phyloP scores from a whole-genome alignment of 2,329 filamentous ascomycete genomes.

The Trichoderma atroviride region DNA sequence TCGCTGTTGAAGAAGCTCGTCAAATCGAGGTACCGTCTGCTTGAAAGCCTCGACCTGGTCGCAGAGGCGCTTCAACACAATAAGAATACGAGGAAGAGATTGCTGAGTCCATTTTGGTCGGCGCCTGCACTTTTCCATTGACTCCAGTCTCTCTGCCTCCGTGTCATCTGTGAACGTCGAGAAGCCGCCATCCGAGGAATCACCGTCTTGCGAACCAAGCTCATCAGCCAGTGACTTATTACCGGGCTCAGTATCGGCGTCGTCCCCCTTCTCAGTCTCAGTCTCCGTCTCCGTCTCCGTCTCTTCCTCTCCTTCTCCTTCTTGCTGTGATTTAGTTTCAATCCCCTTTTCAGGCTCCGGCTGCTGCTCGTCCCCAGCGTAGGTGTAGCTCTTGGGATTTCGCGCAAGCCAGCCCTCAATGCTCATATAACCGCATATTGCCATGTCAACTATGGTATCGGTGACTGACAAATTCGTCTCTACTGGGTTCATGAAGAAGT shows the following conservation, averaged over 20 bases:
- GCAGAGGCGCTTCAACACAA: conserved; percentile 61
- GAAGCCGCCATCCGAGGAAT: conserved; percentile 11
- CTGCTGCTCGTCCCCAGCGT: conserved; percentile 42
- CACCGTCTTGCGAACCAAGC: conserved; percentile 7
- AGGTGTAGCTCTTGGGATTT: conserved; percentile 64
- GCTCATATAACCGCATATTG: conserved; percentile 80
- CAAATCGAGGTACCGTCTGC: conserved; percentile 68
- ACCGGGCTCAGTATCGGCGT: conserved; percentile 11
- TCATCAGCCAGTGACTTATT: conserved; percentile 21
- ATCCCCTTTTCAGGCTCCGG: background rate
- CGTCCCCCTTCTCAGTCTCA: conserved; percentile 14
- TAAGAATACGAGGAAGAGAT: conserved; percentile 57
- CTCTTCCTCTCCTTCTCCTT: conserved; percentile 2
- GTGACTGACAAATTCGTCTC: conserved; percentile 90
- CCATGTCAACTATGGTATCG: conserved; percentile 78
- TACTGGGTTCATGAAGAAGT: conserved; percentile 86
- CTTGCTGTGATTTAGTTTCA: conserved; percentile 5
- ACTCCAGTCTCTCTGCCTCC: conserved; percentile 45
- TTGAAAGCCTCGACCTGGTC: conserved; percentile 66
- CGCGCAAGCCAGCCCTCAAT: conserved; percentile 90
- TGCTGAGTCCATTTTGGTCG: conserved; percentile 56
- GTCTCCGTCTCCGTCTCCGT: conserved; percentile 22
- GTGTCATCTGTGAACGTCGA: conserved; percentile 20
- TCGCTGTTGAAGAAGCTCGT: conserved; percentile 68
- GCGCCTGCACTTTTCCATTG: conserved; percentile 55